A percentile compares a stretch with the other conserved stretches of the same genome.
phyloP scores from a whole-genome alignment of 108 stramenopile genomes.

The Asterionellopsis glacialis region DNA sequence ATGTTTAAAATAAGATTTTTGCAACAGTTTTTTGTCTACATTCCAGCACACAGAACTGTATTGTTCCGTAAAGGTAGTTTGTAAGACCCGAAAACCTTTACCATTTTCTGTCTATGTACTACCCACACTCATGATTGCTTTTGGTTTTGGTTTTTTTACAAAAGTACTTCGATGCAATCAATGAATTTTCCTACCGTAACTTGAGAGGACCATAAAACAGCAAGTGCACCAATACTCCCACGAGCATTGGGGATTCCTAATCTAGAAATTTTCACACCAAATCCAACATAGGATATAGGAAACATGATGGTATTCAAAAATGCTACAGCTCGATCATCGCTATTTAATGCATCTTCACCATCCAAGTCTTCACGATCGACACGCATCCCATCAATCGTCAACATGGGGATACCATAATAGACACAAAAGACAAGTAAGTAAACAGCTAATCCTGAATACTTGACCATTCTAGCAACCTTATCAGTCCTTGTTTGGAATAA shows the following conservation, averaged over 20 bases:
- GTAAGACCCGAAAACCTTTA: too few relatives aligned
- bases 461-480: constrained; percentile 27
- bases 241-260: constrained; percentile 41
- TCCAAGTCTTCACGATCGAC: constrained; percentile 15
- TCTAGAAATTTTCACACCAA: constrained; percentile 56
- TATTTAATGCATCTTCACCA: constrained; percentile 24
- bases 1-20: too few relatives aligned
- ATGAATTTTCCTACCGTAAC: constrained; percentile 49
- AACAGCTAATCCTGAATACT: constrained; percentile 21
- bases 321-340: constrained; percentile 20
- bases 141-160: too few relatives aligned
- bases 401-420: constrained; percentile 68
- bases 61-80: too few relatives aligned
- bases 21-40: too few relatives aligned
- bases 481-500: constrained; percentile 29
- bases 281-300: constrained; percentile 61
- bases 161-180: constrained; percentile 42
- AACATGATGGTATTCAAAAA: constrained; percentile 60
- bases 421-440: constrained; percentile 38
- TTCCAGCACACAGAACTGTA: too few relatives aligned
- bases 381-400: constrained; percentile 50
- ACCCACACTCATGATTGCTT: too few relatives aligned
- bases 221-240: constrained; percentile 58
- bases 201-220: constrained; percentile 71
- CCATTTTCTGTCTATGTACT: too few relatives aligned